Evolutionary conservation across 129 eudicot genomes (phyloP).

Genomic region (Chrysanthemum seticuspe): DNA sequence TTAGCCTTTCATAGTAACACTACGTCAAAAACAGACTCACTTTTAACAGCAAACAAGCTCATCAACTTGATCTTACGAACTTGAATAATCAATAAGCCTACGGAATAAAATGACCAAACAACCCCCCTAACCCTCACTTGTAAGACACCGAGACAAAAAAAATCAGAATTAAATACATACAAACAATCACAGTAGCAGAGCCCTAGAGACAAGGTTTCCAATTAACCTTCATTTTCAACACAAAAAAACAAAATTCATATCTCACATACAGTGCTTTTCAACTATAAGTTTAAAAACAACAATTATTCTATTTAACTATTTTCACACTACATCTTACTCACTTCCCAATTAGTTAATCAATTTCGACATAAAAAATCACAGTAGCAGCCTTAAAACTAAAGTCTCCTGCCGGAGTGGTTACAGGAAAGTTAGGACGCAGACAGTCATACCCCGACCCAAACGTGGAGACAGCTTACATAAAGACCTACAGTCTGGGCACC

Average conservation of each 20-base stretch:
- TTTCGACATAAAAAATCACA: not conserved
- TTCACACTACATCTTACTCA: not conserved
- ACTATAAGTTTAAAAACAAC: not conserved
- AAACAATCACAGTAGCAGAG: conserved; percentile 7
- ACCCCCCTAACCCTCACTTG: conserved; percentile 17
- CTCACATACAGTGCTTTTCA: not conserved
- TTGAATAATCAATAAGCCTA: conserved; percentile 15
- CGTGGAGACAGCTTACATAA: too few species aligned
- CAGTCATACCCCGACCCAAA: too few species aligned
- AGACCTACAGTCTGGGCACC: too few species aligned
- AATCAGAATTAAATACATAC: not conserved
- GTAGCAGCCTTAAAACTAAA: too few species aligned
- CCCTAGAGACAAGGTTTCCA: conserved; percentile 21
- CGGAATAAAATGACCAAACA: conserved; percentile 10
- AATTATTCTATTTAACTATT: not conserved
- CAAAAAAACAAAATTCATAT: conserved; percentile 17
- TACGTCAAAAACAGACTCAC: not conserved
- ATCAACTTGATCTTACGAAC: not conserved
- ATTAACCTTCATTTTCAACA: conserved; percentile 10
- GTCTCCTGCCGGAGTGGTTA: too few species aligned
- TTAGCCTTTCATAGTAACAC: conserved; percentile 19
- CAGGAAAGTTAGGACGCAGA: too few species aligned
- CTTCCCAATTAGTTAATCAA: not conserved
- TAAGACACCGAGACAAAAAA: not conserved
- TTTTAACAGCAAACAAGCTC: not conserved